Conservation (phyloP, 2,329 filamentous ascomycete species). For the Aspergillus ruber region DNA sequence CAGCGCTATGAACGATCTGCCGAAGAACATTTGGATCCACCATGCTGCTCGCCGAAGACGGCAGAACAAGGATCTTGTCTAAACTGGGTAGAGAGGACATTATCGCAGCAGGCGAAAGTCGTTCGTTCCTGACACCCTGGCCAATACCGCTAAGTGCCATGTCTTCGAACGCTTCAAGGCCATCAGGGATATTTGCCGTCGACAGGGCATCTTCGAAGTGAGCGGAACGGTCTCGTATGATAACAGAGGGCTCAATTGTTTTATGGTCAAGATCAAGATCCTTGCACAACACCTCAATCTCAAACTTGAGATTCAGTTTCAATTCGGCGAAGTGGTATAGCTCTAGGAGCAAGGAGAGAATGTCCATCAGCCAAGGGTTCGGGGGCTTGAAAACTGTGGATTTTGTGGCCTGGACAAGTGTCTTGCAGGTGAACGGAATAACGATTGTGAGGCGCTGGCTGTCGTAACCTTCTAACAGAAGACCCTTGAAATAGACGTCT, state of each 20-base stretch:
- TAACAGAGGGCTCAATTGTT: slow-evolving; percentile 76
- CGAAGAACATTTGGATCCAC: slow-evolving; percentile 61
- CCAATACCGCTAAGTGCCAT: slow-evolving; percentile 69
- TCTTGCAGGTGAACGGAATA: slow-evolving; percentile 97
- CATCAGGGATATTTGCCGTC: slow-evolving; percentile 56
- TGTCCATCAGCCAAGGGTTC: slow-evolving; percentile 97
- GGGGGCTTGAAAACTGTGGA: slow-evolving; percentile 89
- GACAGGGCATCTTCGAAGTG: slow-evolving; percentile 54
- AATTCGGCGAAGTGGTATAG: slow-evolving; percentile 88
- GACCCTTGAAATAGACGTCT: slow-evolving; percentile 94
- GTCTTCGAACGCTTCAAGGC: slow-evolving; percentile 75
- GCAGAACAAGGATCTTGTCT: slow-evolving; percentile 69
- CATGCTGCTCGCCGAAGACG: slow-evolving; percentile 69
- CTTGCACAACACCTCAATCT: slow-evolving; percentile 96
- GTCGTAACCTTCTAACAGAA: slow-evolving; percentile 88
- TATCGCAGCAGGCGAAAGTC: slow-evolving; percentile 70
- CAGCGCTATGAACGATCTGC: slow-evolving; percentile 74
- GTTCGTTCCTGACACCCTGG: slow-evolving; percentile 60
- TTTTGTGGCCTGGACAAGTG: slow-evolving; percentile 73
- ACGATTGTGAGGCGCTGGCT: slow-evolving; percentile 85
- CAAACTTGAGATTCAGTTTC: slow-evolving; percentile 95
- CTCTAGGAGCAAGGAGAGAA: slow-evolving; percentile 83
- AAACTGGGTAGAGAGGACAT: slow-evolving; percentile 79
- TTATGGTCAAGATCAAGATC: slow-evolving; percentile 89
- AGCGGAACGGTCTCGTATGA: slow-evolving; percentile 69